A percentile compares a stretch with the other conserved stretches of the same genome.
Conservation (phyloP, 352 stramenopile species). For the Phytophthora gonapodyides region DNA sequence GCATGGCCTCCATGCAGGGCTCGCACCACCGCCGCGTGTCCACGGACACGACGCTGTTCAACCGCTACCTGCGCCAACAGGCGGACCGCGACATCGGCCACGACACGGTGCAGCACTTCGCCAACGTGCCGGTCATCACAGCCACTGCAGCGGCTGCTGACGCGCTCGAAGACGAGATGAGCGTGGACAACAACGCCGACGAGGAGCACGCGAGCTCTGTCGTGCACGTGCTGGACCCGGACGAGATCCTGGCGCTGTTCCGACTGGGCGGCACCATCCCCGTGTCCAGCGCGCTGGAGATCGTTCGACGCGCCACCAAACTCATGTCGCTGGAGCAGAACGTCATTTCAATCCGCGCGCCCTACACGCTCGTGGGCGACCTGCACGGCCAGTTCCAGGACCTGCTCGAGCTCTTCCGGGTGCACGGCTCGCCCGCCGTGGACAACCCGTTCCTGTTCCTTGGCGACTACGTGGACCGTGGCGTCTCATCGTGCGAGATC, state of each 20-base stretch:
- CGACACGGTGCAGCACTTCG: slow-evolving; percentile 64
- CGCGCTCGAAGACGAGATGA: slow-evolving; percentile 37
- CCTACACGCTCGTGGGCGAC: slow-evolving; percentile 75
- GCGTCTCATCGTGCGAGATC: slow-evolving; percentile 97
- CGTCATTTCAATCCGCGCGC: slow-evolving; percentile 52
- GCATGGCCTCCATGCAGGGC: slow-evolving; percentile 53
- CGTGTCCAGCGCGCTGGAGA: slow-evolving; percentile 54
- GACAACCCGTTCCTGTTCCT: slow-evolving; percentile 98
- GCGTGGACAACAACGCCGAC: slow-evolving; percentile 40
- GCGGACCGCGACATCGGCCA: slow-evolving; percentile 59
- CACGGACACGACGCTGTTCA: slow-evolving; percentile 75
- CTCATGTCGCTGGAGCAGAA: slow-evolving; percentile 66
- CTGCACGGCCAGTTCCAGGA: slow-evolving; percentile 99
- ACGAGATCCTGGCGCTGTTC: slow-evolving; percentile 39
- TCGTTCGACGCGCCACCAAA: slow-evolving; percentile 61
- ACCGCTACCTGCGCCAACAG: slow-evolving; percentile 59
- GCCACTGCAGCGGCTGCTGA: slow-evolving; percentile 22
- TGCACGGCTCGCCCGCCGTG: slow-evolving; percentile 50
- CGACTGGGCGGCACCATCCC: slow-evolving; percentile 48
- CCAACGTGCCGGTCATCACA: slow-evolving; percentile 49
- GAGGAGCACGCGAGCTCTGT: slow-evolving; percentile 21
- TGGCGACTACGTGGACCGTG: slow-evolving; percentile 92
- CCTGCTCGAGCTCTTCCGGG: slow-evolving; percentile 86
- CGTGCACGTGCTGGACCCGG: slow-evolving; percentile 33
- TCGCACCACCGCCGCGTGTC: slow-evolving; percentile 73